A percentile compares a stretch with the other conserved stretches of the same genome.
Evolutionary conservation across 345 rosid species (phyloP).

Genomic region (Populus davidiana): DNA sequence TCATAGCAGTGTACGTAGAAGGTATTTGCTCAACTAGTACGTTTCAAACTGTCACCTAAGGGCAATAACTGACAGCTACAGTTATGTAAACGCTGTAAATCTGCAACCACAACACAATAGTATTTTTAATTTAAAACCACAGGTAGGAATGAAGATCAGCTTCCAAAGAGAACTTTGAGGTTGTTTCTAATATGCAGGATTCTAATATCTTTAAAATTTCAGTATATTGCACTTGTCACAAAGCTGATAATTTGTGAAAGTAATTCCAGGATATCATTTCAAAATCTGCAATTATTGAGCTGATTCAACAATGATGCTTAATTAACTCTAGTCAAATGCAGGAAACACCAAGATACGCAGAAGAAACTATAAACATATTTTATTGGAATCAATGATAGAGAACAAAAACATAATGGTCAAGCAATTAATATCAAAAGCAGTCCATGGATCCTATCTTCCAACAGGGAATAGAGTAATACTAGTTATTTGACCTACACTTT

Average conservation of each 20-base stretch:
- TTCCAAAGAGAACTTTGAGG: background rate
- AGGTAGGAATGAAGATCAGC: background rate
- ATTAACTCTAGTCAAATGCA: background rate
- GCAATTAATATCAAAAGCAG: background rate
- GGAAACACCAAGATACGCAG: background rate
- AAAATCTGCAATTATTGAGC: background rate
- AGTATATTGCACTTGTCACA: background rate
- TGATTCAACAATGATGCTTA: background rate
- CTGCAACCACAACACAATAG: background rate
- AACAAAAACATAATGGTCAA: background rate
- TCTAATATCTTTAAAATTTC: background rate
- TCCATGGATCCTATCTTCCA: background rate
- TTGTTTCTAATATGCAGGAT: background rate
- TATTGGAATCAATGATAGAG: background rate
- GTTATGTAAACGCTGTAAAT: background rate
- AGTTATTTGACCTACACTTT: no score
- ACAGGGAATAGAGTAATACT: background rate
- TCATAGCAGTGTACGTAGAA: background rate
- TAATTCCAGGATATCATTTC: slow-evolving; percentile 1
- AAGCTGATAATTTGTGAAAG: background rate
- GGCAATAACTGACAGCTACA: background rate
- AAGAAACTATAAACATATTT: background rate
- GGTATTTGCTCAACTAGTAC: background rate
- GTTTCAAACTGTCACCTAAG: background rate
- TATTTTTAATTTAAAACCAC: background rate